A percentile compares a stretch with the other conserved stretches of the same genome.
Evolutionary conservation across 139 green algal species (phyloP).

Genomic region (Picochlorum sp.): DNA sequence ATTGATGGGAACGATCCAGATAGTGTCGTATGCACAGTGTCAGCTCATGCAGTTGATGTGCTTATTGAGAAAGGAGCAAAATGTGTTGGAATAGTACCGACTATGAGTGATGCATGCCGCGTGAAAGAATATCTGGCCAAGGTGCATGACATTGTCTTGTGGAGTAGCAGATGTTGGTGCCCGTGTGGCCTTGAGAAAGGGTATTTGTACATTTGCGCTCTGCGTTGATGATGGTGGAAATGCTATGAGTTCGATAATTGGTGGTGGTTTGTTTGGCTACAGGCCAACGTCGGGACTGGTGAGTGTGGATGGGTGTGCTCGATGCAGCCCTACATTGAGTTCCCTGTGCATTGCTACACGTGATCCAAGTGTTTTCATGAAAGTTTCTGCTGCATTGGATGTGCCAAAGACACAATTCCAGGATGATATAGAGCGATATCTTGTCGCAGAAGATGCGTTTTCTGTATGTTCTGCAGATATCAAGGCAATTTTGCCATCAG

Average conservation of each 20-base stretch:
- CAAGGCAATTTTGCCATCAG: constrained; percentile 9
- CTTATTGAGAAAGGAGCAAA: background rate
- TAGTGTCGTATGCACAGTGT: background rate
- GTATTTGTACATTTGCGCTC: constrained; percentile 16
- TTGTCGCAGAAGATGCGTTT: constrained; percentile 33
- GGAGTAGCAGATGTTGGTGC: background rate
- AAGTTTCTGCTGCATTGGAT: constrained; percentile 18
- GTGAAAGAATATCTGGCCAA: no score
- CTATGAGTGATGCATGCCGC: background rate
- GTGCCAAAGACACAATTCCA: constrained; percentile 13
- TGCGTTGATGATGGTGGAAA: constrained; percentile 21
- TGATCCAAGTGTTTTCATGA: constrained; percentile 6
- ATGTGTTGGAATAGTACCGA: background rate
- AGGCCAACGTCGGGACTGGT: constrained; percentile 21
- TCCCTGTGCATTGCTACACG: constrained; percentile 8
- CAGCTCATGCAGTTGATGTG: background rate
- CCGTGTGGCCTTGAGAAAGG: constrained; percentile 1
- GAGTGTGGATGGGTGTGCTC: constrained; percentile 7
- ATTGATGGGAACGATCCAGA: background rate
- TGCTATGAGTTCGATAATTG: constrained; percentile 8
- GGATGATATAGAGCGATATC: constrained; percentile 15
- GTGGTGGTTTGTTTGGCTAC: constrained; percentile 20
- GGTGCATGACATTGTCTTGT: no score
- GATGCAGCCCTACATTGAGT: constrained; percentile 8
- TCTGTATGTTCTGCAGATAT: constrained; percentile 1